These are phyloP conservation scores for Fusarium sp. DNA, from an alignment of 2,329 filamentous ascomycete species.

Conservation along the genomic window DNA sequence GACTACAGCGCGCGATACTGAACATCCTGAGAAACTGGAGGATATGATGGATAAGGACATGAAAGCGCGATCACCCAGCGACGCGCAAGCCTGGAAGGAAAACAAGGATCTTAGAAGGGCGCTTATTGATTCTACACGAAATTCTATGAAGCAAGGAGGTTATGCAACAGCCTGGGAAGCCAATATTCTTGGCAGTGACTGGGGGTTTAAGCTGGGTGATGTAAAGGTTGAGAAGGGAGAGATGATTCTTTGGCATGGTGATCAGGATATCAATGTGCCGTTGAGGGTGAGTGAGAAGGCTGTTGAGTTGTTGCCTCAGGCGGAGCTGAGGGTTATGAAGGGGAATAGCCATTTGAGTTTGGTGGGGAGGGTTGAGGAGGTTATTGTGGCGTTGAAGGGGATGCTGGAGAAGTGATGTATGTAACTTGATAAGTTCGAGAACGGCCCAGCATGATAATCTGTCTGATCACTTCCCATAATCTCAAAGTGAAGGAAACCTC, in stretches of 20 bases:
- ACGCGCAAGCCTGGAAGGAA: conserved; percentile 2
- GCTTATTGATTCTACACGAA: conserved; percentile 5
- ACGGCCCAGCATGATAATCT: too few species aligned
- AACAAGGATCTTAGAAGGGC: conserved; percentile 1
- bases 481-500: background rate
- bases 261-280: conserved; percentile 24
- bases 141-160: conserved; percentile 20
- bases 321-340: conserved; percentile 16
- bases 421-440: too few species aligned
- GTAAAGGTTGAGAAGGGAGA: conserved; percentile 16
- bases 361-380: conserved; percentile 4
- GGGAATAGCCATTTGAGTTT: conserved; percentile 34
- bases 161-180: conserved; percentile 28
- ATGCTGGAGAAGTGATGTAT: conserved; percentile 2
- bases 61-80: background rate
- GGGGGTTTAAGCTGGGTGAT: conserved; percentile 30
- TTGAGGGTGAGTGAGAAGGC: conserved; percentile 19
- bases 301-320: conserved; percentile 2
- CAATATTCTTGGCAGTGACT: conserved; percentile 17
- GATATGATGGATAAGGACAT: conserved; percentile 26
- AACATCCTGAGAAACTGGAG: conserved; percentile 25
- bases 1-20: background rate
- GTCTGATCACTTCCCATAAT: background rate
- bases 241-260: conserved; percentile 33
- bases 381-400: conserved; percentile 3